Evolutionary conservation across 2,329 filamentous ascomycete genomes (phyloP), one percentile per base, ranked within the genome.

Genomic region (Penicillium sp.): DNA sequence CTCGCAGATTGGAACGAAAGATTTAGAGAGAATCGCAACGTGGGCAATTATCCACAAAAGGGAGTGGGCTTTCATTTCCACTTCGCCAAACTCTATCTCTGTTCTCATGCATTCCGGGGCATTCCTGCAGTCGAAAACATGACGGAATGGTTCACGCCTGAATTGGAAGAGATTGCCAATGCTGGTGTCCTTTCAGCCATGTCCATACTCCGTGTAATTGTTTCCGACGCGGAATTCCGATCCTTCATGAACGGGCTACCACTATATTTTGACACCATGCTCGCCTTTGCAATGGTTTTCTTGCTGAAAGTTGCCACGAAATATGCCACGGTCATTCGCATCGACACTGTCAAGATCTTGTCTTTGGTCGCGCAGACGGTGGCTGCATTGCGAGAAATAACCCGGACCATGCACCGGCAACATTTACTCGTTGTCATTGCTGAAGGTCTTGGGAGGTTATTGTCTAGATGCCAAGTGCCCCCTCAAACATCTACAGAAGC

Each of bases 71-170:
- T 80, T 35, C 76, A 80, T 59, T 79, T 75, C 52, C 71, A 80
- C 54, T 81, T 79, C 63, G 78, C 77, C 9, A 74, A 78, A 54
- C 68, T 81, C 4, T 76, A 80, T 47, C 69, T 81, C 6, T 76
- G 76, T 48, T 79, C 78, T 1, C 76, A 79, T 54, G 76, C 76
- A 16, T 71, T 81, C 24, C 73, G 78, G 9, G 75, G 77, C 5
- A 46, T 58, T 0, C 55, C 55, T 6, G 50, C 47, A 7, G 46
- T 42, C 10, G 58, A 56, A 24, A 42, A 55, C 27, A 39, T 52
- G 43, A 43, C 44, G 11, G 49, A 45, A 10, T 59, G 44, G 29
- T 66, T 77, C 43, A 64, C 66, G 0, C 62, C 69, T 21, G 69
- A 72, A 35, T 56, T 74, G 21, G 63, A 74, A 49, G 69, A 78